Base-by-base conservation (phyloP, 2,329 filamentous ascomycete species). In the Pseudogymnoascus sp. region DNA sequence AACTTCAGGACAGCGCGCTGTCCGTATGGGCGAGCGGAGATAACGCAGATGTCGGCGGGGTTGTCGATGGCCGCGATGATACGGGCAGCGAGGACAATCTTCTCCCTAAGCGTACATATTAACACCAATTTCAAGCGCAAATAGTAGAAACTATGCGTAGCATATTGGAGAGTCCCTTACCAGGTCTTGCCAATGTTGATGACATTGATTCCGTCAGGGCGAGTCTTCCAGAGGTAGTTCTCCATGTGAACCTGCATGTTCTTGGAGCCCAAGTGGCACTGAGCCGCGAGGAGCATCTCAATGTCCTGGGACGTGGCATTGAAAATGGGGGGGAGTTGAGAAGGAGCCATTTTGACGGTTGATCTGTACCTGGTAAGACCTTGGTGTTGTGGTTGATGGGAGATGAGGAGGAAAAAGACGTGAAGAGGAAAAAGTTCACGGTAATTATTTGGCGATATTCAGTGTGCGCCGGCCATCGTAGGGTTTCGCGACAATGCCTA, bases 151-250 rank as follows among this genome's bases (percentile, higher is more conserved):
- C n/a, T 21, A 12, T 21, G 27, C 29, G 2, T 55, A 33, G 48
- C 4, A 55, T 33, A 21, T 55, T 55, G 13, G 29, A 55, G 48
- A 12, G 55, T 40, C 66, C 78, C 88, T 70, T 87, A 96, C 92
- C 92, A 99, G 81, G 94, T 99, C 91, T 99, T 99, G 84, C 93
- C 92, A 80, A 99, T 91, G 88, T 99, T 99, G 80, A 99, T 85
- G 71, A 99, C 86, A 80, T 99, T 99, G 83, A 99, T 88, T 82
- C 94, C 94, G 75, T 99, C 95, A 70, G 91, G 88, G 77, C 94
- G 90, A 79, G 92, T 96, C 89, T 99, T 99, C 93, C 93, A 99
- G 76, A 99, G 88, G 86, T 99, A 99, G 72, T 92, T 90, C 82
- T 96, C 91, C 92, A 97, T 97, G 85, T 97, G 92, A 77, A 95